Percentiles rank a stretch among this genome's conserved stretches.
Conservation (phyloP, 345 rosid genomes). For the Lepidium africanum region DNA sequence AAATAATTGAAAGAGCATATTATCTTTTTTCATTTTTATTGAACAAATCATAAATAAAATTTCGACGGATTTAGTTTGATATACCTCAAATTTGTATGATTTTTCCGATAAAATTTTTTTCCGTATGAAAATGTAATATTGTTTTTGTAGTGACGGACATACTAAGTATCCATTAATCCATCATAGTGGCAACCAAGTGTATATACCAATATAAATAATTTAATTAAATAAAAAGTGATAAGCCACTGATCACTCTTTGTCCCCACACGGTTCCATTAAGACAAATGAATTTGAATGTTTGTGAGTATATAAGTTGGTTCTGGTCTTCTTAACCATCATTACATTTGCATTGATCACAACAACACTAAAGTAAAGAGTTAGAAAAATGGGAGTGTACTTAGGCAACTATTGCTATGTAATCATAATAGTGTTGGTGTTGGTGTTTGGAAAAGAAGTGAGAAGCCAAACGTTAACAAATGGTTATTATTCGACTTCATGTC, state of each 20-base stretch:
- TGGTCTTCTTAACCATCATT: constrained; percentile 7
- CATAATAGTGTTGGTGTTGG: constrained; percentile 8
- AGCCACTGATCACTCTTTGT: neutral
- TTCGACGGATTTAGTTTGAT: too few species aligned
- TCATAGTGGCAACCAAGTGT: constrained; percentile 29
- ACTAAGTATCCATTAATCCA: constrained; percentile 6
- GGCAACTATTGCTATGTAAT: neutral
- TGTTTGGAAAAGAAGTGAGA: constrained; percentile 10
- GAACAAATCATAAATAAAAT: too few species aligned
- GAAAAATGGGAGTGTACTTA: constrained; percentile 24
- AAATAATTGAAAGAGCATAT: too few species aligned
- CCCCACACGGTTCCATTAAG: constrained; percentile 33
- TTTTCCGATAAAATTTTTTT: too few species aligned
- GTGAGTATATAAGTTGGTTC: neutral
- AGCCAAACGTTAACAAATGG: constrained; percentile 37
- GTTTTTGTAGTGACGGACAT: too few species aligned
- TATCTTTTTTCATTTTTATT: too few species aligned
- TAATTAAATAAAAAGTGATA: neutral
- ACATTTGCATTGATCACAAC: neutral
- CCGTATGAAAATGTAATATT: too few species aligned
- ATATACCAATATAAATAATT: constrained; percentile 11
- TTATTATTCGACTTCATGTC: constrained; percentile 56
- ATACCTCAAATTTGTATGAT: too few species aligned
- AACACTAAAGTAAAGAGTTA: neutral
- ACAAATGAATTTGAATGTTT: neutral